phyloP scores from a whole-genome alignment of 495 filamentous ascomycete genomes.

The Penicillium silybi region DNA sequence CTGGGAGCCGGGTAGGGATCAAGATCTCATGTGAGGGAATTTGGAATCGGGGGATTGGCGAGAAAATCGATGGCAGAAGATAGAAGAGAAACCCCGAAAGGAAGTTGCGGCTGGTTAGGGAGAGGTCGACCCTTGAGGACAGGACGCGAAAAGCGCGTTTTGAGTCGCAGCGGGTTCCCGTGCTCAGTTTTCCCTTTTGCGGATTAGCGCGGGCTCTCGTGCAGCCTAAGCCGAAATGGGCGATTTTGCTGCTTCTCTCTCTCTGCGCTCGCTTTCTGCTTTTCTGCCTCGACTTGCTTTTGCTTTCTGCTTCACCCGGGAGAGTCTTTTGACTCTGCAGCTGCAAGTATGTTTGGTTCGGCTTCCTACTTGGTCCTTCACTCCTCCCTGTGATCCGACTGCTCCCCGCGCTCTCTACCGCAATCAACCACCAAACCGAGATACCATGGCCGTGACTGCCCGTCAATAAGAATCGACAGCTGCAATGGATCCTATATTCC shows the following conservation, averaged over 20 bases:
- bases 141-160: slow-evolving; percentile 34
- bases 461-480: slow-evolving; percentile 1
- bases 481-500: slow-evolving; percentile 17
- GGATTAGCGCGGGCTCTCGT: slow-evolving; percentile 16
- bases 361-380: neutral
- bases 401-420: neutral
- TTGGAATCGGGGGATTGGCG: neutral
- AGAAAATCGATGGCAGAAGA: neutral
- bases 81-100: slow-evolving; percentile 2
- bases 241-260: neutral
- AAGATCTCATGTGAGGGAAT: slow-evolving; percentile 1
- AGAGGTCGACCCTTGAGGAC: neutral
- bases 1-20: slow-evolving; percentile 1
- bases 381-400: neutral
- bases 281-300: neutral
- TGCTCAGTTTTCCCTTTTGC: slow-evolving; percentile 22
- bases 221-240: no score
- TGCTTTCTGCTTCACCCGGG: neutral
- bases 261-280: neutral
- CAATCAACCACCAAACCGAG: neutral
- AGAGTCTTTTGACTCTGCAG: neutral
- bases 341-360: neutral
- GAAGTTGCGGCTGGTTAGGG: neutral
- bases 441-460: neutral
- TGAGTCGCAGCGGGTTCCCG: slow-evolving; percentile 12